phyloP scores from a whole-genome alignment of 2,329 filamentous ascomycete genomes.

The Botrytis tulipae region DNA sequence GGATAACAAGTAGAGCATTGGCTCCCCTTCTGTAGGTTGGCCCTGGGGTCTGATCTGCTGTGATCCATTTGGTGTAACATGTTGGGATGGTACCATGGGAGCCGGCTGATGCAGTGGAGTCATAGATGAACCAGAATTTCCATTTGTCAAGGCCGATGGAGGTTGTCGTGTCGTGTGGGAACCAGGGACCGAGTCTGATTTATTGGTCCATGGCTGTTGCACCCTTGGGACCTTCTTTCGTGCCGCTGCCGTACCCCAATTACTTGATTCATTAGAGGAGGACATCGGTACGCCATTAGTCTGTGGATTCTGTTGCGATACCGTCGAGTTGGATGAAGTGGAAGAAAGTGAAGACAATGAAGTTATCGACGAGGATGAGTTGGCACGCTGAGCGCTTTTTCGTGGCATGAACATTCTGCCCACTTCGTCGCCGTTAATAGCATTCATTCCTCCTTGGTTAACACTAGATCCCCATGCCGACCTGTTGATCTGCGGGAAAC shows the following conservation, averaged over 20 bases:
- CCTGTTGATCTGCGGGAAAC: slow-evolving; percentile 61
- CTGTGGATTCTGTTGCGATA: slow-evolving; percentile 59
- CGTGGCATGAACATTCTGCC: slow-evolving; percentile 87
- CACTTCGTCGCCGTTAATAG: slow-evolving; percentile 80
- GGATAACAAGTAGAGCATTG: slow-evolving; percentile 81
- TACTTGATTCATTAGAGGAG: slow-evolving; percentile 29
- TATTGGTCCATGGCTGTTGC: slow-evolving; percentile 63
- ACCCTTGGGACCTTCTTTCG: slow-evolving; percentile 48
- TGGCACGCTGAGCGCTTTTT: slow-evolving; percentile 81
- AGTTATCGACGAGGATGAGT: slow-evolving; percentile 86
- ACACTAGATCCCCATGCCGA: slow-evolving; percentile 65
- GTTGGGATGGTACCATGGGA: slow-evolving; percentile 66
- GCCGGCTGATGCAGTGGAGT: slow-evolving; percentile 58
- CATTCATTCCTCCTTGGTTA: slow-evolving; percentile 57
- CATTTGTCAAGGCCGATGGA: slow-evolving; percentile 59
- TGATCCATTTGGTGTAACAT: slow-evolving; percentile 58
- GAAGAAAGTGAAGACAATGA: slow-evolving; percentile 60
- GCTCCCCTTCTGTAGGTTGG: slow-evolving; percentile 55
- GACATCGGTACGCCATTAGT: slow-evolving; percentile 54
- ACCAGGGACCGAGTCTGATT: slow-evolving; percentile 63
- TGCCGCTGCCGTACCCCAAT: slow-evolving; percentile 43
- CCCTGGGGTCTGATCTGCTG: slow-evolving; percentile 48
- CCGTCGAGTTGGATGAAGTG: slow-evolving; percentile 59
- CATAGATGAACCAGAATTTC: slow-evolving; percentile 59
- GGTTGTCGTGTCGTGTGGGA: slow-evolving; percentile 57